phyloP scores from a whole-genome alignment of 768 basidiomycete genomes.

The Epithele typhae region DNA sequence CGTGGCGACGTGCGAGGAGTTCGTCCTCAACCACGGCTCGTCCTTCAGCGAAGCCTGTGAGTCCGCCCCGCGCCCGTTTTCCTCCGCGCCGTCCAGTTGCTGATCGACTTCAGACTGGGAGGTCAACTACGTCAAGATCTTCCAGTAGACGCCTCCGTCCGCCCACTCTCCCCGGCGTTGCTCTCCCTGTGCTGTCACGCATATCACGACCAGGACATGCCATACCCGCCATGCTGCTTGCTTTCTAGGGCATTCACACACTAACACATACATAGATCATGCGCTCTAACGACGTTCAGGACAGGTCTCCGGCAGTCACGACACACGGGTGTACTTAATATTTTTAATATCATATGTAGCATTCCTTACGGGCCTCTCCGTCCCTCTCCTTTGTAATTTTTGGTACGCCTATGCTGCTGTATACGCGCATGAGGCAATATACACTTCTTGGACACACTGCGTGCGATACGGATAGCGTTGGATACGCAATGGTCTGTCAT shows the following conservation, averaged over 20 bases:
- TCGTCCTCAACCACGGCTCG: conserved; percentile 66
- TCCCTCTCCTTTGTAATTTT: too few species aligned
- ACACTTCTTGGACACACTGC: too few species aligned
- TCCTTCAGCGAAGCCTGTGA: conserved; percentile 80
- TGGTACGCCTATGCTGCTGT: too few species aligned
- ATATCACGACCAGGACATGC: too few species aligned
- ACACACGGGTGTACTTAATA: neutral
- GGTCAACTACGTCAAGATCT: conserved; percentile 68
- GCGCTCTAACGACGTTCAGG: conserved; percentile 2
- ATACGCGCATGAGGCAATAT: too few species aligned
- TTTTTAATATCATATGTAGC: neutral
- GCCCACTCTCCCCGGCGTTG: too few species aligned
- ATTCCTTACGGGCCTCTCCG: neutral
- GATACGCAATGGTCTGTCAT: too few species aligned
- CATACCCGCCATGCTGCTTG: too few species aligned
- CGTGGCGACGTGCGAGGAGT: conserved; percentile 77
- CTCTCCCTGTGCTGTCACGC: too few species aligned
- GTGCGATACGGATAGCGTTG: too few species aligned
- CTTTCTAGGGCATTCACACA: too few species aligned
- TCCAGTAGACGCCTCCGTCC: conserved; percentile 34
- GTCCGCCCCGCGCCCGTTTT: neutral
- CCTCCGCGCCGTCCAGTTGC: neutral
- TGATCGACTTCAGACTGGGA: conserved; percentile 61
- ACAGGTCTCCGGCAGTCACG: too few species aligned
- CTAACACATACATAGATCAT: neutral